Base-by-base conservation (phyloP, 148 eudicot species). In the Euryodendron excelsum region DNA sequence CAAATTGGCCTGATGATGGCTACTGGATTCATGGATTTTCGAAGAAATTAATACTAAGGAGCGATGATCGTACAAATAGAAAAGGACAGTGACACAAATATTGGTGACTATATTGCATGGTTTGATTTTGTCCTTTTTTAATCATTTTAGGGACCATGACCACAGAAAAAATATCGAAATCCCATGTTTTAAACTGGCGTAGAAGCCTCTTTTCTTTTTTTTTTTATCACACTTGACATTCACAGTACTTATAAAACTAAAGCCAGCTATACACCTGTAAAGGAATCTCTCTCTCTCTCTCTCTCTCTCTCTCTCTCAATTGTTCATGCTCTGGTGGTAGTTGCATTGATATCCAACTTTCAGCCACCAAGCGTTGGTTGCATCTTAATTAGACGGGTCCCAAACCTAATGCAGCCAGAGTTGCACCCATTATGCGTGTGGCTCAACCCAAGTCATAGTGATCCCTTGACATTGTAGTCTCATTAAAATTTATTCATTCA, bases 271-370 rank as follows among this genome's bases (percentile, higher is more conserved):
- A 41, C 45, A 41, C n/a, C n/a, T n/a, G n/a, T n/a, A n/a, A n/a
- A n/a, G n/a, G n/a, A n/a, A n/a, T 52, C 20, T 52, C 56, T 17
- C 56, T 52, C 56, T 52, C 15, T 20, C 69, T 23, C 44, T 52
- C 20, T 52, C 56, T 52, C 20, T 52, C 56, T 17, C 56, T 52
- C 56, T 52, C 15, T 20, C 69, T 23, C 44, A 64, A 5, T 31
- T 33, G 18, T 36, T 21, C 70, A 14, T 17, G n/a, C n/a, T n/a
- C n/a, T n/a, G 44, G 41, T 34, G 36, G 47, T 66, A 5, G 44
- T 37, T 66, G 12, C 25, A 37, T 66, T 66, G 44, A 66, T 66
- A 45, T 66, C 70, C 47, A 66, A 20, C 70, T 36, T 66, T 34
- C 2, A 66, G 25, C 27, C 45, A 66, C 45, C 25, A 33, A 36